phyloP scores from a whole-genome alignment of 2,329 filamentous ascomycete species.

The Colletotrichum zoysiae region DNA sequence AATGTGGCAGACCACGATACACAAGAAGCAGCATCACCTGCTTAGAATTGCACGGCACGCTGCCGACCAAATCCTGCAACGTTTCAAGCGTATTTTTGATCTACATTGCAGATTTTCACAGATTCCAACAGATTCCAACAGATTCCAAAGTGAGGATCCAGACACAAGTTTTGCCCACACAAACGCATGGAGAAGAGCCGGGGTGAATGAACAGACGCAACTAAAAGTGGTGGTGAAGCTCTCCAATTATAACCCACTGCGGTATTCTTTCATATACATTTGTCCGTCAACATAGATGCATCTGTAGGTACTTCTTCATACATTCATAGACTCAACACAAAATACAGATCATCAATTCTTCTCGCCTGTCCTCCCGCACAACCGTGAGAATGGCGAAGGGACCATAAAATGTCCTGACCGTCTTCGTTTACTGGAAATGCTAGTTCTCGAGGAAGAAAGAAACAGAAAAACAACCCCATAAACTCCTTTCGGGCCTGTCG shows the following conservation, averaged over 20 bases:
- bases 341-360: background rate
- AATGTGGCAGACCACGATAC: conserved; percentile 27
- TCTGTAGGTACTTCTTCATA: conserved; percentile 11
- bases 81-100: background rate
- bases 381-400: conserved; percentile 9
- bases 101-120: too few relatives aligned
- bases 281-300: conserved; percentile 23
- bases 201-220: background rate
- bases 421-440: background rate
- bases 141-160: background rate
- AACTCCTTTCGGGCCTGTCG: conserved; percentile 32
- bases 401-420: conserved; percentile 12
- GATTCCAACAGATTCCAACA: too few relatives aligned
- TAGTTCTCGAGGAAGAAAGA: background rate
- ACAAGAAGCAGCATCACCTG: conserved; percentile 32
- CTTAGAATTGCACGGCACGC: conserved; percentile 38
- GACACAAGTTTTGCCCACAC: background rate
- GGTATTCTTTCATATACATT: conserved; percentile 31
- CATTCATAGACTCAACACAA: conserved; percentile 13
- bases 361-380: conserved; percentile 3
- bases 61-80: conserved; percentile 15
- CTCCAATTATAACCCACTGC: conserved; percentile 14
- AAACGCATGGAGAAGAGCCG: background rate
- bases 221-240: background rate
- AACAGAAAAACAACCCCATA: background rate